Percentiles rank a stretch among this genome's conserved stretches.
These are phyloP conservation scores for Gastroboletus turbinatus DNA, from an alignment of 1,284 basidiomycete genomes.

Conservation along the genomic window DNA sequence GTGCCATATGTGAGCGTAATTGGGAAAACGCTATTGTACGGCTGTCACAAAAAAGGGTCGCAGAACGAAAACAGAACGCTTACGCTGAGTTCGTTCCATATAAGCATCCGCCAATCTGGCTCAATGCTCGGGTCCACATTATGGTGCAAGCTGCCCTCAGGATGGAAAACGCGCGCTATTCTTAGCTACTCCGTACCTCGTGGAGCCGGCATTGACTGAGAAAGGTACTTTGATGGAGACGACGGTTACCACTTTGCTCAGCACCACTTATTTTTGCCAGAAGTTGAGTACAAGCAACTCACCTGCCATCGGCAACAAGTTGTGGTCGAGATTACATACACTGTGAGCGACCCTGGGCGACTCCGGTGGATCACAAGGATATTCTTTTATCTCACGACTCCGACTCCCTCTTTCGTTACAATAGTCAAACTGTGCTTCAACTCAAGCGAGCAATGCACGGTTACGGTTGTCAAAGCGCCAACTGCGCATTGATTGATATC, in stretches of 20 bases:
- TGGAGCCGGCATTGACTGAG: background rate
- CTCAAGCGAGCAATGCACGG: background rate
- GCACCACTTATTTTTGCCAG: background rate
- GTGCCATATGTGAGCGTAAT: conserved; percentile 9
- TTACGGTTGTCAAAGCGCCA: background rate
- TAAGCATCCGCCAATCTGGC: background rate
- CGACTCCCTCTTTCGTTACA: background rate
- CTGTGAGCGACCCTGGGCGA: too few species aligned
- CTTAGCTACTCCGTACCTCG: background rate
- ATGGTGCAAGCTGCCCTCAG: background rate
- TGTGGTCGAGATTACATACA: background rate
- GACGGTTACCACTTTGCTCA: background rate
- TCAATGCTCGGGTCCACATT: background rate
- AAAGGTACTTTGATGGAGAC: background rate
- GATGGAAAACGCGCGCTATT: background rate
- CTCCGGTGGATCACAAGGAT: background rate
- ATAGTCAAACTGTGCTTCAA: background rate
- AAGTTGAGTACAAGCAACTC: background rate
- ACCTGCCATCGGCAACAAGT: background rate
- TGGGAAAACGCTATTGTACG: conserved; percentile 4
- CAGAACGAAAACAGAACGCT: background rate
- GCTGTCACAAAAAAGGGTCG: background rate
- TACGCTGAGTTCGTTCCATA: background rate
- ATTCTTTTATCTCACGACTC: background rate
- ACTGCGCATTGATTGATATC: background rate